These are phyloP conservation scores for Diplodia sapinea DNA, from an alignment of 2,329 filamentous ascomycete genomes.

Conservation along the genomic window DNA sequence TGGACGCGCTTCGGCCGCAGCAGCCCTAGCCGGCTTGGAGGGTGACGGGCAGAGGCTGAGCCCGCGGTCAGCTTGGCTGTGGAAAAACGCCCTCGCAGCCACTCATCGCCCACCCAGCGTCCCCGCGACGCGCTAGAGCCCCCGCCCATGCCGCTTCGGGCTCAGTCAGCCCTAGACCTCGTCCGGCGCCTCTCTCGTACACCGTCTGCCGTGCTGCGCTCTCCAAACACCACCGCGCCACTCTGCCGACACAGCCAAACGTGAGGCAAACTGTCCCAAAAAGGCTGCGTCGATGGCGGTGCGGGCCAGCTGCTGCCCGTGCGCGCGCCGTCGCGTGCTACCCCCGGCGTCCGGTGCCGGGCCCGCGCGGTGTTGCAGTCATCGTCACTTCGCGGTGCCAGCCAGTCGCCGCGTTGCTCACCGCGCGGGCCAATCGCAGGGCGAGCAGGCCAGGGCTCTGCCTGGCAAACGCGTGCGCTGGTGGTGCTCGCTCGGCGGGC, in stretches of 20 bases:
- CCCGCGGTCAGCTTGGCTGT: constrained; percentile 24
- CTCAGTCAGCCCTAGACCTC: not conserved
- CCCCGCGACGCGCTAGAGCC: not conserved
- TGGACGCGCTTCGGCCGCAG: constrained; percentile 26
- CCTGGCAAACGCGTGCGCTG: constrained; percentile 17
- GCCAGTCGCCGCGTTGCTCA: constrained; percentile 16
- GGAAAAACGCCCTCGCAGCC: not conserved
- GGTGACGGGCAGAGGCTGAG: not conserved
- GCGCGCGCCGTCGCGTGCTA: not conserved
- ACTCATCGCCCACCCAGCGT: not conserved
- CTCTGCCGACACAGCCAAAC: constrained; percentile 12
- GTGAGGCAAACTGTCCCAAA: constrained; percentile 1
- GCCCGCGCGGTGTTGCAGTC: constrained; percentile 19
- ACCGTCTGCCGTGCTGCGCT: constrained; percentile 9
- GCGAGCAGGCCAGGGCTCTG: not conserved
- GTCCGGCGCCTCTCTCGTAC: not conserved
- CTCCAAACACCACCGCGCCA: constrained; percentile 18
- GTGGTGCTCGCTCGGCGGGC: constrained; percentile 1
- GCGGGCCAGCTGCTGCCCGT: constrained; percentile 19
- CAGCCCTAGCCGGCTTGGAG: constrained; percentile 22
- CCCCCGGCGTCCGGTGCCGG: not conserved
- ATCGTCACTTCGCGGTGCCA: constrained; percentile 14
- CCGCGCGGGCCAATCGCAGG: constrained; percentile 1
- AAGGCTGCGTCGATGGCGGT: not conserved
- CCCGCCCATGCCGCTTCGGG: not conserved